These are phyloP conservation scores for Scenedesmus sp. DNA, from an alignment of 163 green algal genomes.

Conservation along the genomic window DNA sequence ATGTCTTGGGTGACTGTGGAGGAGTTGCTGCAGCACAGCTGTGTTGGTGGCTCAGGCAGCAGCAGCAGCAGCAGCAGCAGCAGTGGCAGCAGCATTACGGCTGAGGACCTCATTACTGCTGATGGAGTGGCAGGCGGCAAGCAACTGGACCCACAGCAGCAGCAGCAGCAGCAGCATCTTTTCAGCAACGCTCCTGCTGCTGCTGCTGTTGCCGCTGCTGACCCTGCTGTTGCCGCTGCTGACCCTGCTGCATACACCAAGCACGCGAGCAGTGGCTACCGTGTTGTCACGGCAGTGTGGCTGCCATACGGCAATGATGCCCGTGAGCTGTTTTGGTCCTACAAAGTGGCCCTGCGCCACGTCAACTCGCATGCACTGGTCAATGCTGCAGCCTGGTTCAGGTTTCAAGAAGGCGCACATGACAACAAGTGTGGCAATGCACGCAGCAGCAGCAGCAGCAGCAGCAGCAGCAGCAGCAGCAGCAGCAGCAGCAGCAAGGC, in stretches of 20 bases:
- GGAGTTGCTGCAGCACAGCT: conserved; percentile 5
- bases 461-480: no score
- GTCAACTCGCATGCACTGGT: conserved; percentile 72
- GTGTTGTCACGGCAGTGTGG: conserved; percentile 24
- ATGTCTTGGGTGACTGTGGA: conserved; percentile 35
- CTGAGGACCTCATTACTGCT: neutral
- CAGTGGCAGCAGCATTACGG: neutral
- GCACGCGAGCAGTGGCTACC: neutral
- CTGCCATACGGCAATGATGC: conserved; percentile 17
- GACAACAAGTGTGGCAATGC: neutral
- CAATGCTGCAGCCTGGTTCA: conserved; percentile 58
- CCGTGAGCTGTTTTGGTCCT: conserved; percentile 57
- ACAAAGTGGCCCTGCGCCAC: conserved; percentile 67
- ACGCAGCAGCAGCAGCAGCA: conserved; percentile 7
- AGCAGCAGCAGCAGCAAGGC: neutral
- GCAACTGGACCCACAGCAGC: neutral
- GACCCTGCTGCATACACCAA: neutral
- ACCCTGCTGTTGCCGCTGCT: neutral
- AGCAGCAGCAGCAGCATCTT: conserved; percentile 19
- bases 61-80: conserved; percentile 1
- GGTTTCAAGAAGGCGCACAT: neutral
- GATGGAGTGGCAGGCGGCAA: conserved; percentile 25
- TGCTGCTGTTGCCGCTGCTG: no score
- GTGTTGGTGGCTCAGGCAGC: conserved; percentile 7
- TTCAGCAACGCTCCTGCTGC: neutral